Evolutionary conservation across 345 rosid genomes (phyloP).

Genomic region (Eutrema heterophyllum): DNA sequence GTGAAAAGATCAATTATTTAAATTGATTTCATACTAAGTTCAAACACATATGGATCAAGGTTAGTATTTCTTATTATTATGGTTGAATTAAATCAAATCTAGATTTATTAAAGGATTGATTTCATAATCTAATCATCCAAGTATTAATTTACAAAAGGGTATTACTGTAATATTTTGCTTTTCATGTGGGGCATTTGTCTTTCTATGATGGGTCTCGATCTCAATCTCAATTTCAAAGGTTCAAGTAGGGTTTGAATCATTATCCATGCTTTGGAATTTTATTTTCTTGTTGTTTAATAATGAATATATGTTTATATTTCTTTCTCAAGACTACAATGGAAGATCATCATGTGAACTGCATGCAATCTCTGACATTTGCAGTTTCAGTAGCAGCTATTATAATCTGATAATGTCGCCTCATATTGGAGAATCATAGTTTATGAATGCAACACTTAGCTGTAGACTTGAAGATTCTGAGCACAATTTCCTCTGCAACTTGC

Average conservation of each 20-base stretch:
- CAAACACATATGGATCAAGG: too few relatives aligned
- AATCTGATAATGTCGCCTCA: not conserved
- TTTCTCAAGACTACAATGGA: not conserved
- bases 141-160: too few relatives aligned
- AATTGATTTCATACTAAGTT: too few relatives aligned
- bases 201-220: not conserved
- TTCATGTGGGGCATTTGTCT: not conserved
- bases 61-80: too few relatives aligned
- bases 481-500: conserved; percentile 50
- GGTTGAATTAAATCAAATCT: too few relatives aligned
- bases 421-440: not conserved
- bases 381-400: not conserved
- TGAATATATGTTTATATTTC: not conserved
- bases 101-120: too few relatives aligned
- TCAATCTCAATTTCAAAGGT: not conserved
- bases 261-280: not conserved
- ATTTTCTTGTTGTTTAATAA: too few relatives aligned
- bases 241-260: not conserved
- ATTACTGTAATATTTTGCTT: not conserved
- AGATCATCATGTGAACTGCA: not conserved
- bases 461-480: conserved; percentile 14
- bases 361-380: too few relatives aligned
- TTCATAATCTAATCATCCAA: too few relatives aligned
- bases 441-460: not conserved
- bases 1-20: too few relatives aligned